Conservation (phyloP, 1,139 yeast genomes). For the Ogataea hybrid region DNA sequence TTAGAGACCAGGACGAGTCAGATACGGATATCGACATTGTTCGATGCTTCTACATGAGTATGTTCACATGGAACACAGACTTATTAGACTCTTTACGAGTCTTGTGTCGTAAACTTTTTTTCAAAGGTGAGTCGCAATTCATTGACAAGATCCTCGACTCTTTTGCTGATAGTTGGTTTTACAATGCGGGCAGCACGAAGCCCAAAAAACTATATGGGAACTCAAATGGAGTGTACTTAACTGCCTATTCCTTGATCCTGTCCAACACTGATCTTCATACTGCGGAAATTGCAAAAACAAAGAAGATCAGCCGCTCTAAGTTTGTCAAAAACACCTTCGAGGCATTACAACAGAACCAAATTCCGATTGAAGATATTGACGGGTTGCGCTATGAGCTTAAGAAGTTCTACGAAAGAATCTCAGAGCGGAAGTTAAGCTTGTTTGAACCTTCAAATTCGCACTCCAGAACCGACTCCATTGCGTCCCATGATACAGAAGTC, state of each 20-base stretch:
- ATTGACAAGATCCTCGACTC: constrained; percentile 72
- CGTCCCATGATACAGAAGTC: constrained; percentile 39
- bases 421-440: constrained; percentile 18
- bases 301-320: constrained; percentile 36
- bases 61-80: constrained; percentile 49
- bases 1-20: constrained; percentile 26
- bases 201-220: constrained; percentile 46
- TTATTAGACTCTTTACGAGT: constrained; percentile 55
- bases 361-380: constrained; percentile 29
- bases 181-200: constrained; percentile 40
- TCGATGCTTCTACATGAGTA: constrained; percentile 45
- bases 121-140: constrained; percentile 83
- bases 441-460: constrained; percentile 3
- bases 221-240: constrained; percentile 65
- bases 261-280: constrained; percentile 71
- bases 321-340: constrained; percentile 56
- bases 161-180: constrained; percentile 65
- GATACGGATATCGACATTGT: constrained; percentile 39
- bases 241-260: constrained; percentile 70
- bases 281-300: constrained; percentile 34
- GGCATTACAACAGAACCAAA: constrained; percentile 38
- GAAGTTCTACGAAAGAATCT: constrained; percentile 21
- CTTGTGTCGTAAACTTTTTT: constrained; percentile 62
- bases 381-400: constrained; percentile 23
- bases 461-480: constrained; percentile 11